These are phyloP conservation scores for Pseudogymnoascus sp. DNA, from an alignment of 2,329 filamentous ascomycete genomes.

Conservation along the genomic window DNA sequence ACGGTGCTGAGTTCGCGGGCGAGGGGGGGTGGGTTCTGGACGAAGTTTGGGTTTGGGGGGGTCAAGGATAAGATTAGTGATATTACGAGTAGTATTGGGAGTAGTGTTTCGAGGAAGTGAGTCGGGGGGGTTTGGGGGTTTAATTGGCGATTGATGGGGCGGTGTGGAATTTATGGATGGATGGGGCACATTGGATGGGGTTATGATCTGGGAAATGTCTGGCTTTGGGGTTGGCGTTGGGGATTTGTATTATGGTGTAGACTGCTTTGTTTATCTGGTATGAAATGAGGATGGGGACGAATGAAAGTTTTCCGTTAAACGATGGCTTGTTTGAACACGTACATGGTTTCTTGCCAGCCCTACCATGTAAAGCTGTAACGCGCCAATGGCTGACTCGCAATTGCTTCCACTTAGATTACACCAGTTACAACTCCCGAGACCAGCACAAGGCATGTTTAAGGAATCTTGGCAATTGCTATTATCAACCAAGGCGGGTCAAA, in stretches of 20 bases:
- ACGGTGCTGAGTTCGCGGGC: conserved; percentile 22
- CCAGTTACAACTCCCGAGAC: not conserved
- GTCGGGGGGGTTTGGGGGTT: not conserved
- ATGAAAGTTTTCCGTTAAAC: not conserved
- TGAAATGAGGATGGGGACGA: not conserved
- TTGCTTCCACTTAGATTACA: not conserved
- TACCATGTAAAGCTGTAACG: not conserved
- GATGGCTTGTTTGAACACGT: not conserved
- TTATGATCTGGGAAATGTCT: conserved; percentile 4
- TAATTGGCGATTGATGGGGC: not conserved
- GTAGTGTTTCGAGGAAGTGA: conserved; percentile 18
- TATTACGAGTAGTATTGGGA: conserved; percentile 23
- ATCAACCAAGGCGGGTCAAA: not conserved
- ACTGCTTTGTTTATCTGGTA: not conserved
- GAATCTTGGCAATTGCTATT: conserved; percentile 1
- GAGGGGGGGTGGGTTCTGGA: conserved; percentile 25
- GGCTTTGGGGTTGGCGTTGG: not conserved
- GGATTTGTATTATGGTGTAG: conserved; percentile 7
- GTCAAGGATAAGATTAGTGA: conserved; percentile 21
- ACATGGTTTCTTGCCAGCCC: no score
- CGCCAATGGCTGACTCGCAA: not conserved
- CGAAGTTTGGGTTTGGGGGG: conserved; percentile 13
- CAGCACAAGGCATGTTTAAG: not conserved
- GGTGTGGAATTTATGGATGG: not conserved
- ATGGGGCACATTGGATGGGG: not conserved